Evolutionary conservation across 1,284 basidiomycete genomes (phyloP).

Genomic region (Ustilago sp.): DNA sequence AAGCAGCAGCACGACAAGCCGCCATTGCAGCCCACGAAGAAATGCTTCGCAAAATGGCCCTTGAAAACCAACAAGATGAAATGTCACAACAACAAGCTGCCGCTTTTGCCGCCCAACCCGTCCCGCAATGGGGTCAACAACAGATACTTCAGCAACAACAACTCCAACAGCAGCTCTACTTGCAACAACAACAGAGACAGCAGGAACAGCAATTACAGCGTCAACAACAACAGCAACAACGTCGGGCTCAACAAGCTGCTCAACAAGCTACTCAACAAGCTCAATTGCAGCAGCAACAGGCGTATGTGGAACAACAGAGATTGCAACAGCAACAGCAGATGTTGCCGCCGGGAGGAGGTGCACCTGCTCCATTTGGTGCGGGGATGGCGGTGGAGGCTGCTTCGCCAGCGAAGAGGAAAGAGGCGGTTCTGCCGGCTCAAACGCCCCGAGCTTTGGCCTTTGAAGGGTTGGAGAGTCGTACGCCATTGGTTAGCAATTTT

Average conservation of each 20-base stretch:
- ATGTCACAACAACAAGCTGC: conserved; percentile 28
- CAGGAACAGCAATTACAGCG: conserved; percentile 19
- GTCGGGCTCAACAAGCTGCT: conserved; percentile 17
- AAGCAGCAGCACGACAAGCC: conserved; percentile 44
- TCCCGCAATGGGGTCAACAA: conserved; percentile 42
- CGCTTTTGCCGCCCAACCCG: conserved; percentile 21
- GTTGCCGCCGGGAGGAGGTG: conserved; percentile 9
- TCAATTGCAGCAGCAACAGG: conserved; percentile 29
- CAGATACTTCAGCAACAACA: conserved; percentile 44
- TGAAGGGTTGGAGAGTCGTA: conserved; percentile 36
- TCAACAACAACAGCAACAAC: conserved; percentile 29
- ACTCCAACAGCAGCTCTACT: conserved; percentile 19
- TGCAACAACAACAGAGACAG: conserved; percentile 29
- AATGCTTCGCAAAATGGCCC: conserved; percentile 25
- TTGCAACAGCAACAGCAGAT: conserved; percentile 29
- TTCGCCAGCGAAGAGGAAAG: conserved; percentile 36
- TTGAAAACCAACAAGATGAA: conserved; percentile 31
- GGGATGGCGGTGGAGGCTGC: conserved; percentile 9
- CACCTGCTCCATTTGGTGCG: conserved; percentile 18
- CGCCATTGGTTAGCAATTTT: conserved; percentile 35
- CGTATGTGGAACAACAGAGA: conserved; percentile 25
- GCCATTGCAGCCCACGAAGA: conserved; percentile 42
- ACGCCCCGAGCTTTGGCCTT: conserved; percentile 11
- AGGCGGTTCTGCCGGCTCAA: conserved; percentile 27
- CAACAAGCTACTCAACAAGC: conserved; percentile 25